Conservation (phyloP, 352 stramenopile genomes). For the Globisporangium megalacanthum region DNA sequence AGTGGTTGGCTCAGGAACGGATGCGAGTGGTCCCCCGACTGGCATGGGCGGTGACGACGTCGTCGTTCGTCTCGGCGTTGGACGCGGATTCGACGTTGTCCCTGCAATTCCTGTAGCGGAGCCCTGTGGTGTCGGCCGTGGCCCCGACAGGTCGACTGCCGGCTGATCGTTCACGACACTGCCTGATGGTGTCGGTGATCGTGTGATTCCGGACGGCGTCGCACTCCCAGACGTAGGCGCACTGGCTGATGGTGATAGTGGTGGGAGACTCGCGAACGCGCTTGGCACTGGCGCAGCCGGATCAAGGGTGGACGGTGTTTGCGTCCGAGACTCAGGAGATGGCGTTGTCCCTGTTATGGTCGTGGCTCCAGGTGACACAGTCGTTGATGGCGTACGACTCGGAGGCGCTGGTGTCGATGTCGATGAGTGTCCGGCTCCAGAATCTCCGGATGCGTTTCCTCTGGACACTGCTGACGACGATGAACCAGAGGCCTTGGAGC, state of each 20-base stretch:
- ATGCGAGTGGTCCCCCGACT: background rate
- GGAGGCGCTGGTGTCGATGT: background rate
- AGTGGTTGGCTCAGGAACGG: background rate
- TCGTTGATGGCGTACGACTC: background rate
- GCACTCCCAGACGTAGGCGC: background rate
- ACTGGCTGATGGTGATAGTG: background rate
- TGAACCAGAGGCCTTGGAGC: background rate
- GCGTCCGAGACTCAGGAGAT: background rate
- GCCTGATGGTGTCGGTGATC: background rate
- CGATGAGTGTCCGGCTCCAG: background rate
- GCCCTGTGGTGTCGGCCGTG: background rate
- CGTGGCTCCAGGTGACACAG: background rate
- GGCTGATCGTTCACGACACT: background rate
- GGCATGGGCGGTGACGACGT: background rate
- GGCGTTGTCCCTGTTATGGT: background rate
- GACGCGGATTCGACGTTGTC: background rate
- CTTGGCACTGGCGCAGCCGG: background rate
- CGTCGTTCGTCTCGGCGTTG: conserved; percentile 4
- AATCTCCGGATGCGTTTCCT: background rate
- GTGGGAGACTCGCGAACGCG: background rate
- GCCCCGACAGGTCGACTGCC: background rate
- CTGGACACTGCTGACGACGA: background rate
- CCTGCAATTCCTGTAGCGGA: background rate
- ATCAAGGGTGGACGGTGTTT: background rate
- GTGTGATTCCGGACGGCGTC: too few relatives aligned